Base-by-base conservation (phyloP, 345 rosid species). In the Aurinia saxatilis region DNA sequence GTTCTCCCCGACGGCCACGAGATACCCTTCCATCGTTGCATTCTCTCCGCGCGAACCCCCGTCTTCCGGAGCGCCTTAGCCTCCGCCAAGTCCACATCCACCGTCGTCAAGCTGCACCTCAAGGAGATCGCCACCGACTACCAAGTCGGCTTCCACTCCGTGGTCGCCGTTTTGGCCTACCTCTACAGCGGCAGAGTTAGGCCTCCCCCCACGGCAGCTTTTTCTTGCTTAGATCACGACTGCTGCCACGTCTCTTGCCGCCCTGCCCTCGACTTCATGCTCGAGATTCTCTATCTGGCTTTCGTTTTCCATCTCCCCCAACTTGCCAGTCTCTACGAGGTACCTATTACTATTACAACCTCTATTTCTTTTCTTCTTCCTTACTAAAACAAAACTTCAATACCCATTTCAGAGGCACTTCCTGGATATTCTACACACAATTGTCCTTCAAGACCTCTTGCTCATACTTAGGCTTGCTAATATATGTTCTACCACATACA, bases 191-290 rank as follows among this genome's bases (percentile, higher is more conserved):
- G 98, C 34, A 85, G 73, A 73, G 82, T 80, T 38, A 84, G 67
- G 55, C 73, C 81, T 14, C 80, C 76, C 40, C 79, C 85, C 0
- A 62, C 55, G 15, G 82, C 60, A 4, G 79, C 77, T 35, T 76
- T 82, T 52, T 73, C 52, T 60, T 90, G 98, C 55, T 84, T 81
- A 2, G 98, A 91, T 73, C 79, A 81, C 11, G 72, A 65, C 25
- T 88, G 95, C 69, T 69, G 79, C 42, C 98, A 91, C 72, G 67
- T 75, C 71, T 86, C 81, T 25, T 91, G 96, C 42, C 63, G 91
- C 7, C 91, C 98, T 2, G 81, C 78, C 0, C 76, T 87, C 12
- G 86, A 84, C 55, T 81, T 82, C 71, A 59, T 79, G 80, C 72
- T 82, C 38, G 89, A 91, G 73, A 76, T 84, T 60, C 83, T 91